These are phyloP conservation scores for Barnettozyma pratensis DNA, from an alignment of 805 yeast genomes.

Conservation along the genomic window DNA sequence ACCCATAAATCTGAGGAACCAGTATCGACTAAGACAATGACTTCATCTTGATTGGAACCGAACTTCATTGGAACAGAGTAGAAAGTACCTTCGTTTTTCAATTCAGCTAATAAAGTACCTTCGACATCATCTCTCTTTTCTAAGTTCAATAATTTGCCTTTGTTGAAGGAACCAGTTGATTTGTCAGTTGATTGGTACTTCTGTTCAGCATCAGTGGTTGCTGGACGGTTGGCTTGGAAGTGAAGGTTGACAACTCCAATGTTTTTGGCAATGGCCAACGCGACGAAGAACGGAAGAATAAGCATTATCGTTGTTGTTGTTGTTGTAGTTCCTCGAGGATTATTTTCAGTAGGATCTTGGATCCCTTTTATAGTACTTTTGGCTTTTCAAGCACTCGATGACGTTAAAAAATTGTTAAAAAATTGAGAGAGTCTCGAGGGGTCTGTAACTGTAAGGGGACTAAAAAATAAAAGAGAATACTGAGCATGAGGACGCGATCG, in stretches of 20 bases:
- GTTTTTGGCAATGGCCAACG: not conserved
- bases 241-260: not conserved
- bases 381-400: too few relatives aligned
- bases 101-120: conserved; percentile 28
- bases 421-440: too few relatives aligned
- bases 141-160: not conserved
- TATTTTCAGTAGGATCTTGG: too few relatives aligned
- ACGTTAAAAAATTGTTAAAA: too few relatives aligned
- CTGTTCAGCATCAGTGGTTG: not conserved
- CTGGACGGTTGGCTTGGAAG: not conserved
- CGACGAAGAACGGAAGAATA: not conserved
- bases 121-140: conserved; percentile 17
- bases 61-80: conserved; percentile 41
- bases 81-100: conserved; percentile 37
- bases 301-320: not conserved
- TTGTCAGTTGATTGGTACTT: not conserved
- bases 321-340: too few relatives aligned
- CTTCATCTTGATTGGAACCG: conserved; percentile 55
- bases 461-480: too few relatives aligned
- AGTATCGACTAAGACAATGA: conserved; percentile 61
- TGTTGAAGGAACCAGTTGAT: not conserved
- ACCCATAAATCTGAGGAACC: conserved; percentile 78
- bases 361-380: too few relatives aligned
- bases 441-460: too few relatives aligned
- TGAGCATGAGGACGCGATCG: too few relatives aligned